Evolutionary conservation across 83 land plant genomes (phyloP).

Genomic region (Larix sibirica): DNA sequence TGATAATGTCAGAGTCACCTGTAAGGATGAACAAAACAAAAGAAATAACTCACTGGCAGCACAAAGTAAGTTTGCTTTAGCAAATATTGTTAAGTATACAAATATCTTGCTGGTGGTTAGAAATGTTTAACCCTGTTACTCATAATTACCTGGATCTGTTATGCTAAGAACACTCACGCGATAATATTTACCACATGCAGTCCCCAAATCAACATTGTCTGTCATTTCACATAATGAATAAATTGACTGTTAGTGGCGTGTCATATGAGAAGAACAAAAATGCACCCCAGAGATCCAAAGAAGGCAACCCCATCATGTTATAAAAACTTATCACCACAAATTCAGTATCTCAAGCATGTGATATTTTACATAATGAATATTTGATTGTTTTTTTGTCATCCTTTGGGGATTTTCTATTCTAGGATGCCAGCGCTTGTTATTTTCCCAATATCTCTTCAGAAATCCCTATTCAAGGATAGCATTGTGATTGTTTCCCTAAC

Average conservation of each 20-base stretch:
- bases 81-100: not conserved
- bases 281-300: no score
- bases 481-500: no score
- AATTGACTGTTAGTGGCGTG: not conserved
- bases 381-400: no score
- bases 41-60: not conserved
- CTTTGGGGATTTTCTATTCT: no score
- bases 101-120: not conserved
- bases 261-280: not conserved
- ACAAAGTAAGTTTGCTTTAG: not conserved
- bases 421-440: no score
- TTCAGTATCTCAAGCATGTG: no score
- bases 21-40: not conserved
- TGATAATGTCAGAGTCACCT: slow-evolving; percentile 50
- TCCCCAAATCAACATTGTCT: slow-evolving; percentile 77
- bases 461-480: not conserved
- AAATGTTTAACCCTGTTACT: not conserved
- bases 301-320: no score
- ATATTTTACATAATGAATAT: no score
- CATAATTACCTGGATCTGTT: slow-evolving; percentile 62
- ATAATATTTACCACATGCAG: slow-evolving; percentile 76
- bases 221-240: slow-evolving; percentile 10
- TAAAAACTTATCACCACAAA: no score
- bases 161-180: slow-evolving; percentile 66
- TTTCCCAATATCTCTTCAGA: not conserved